phyloP scores from a whole-genome alignment of 495 filamentous ascomycete genomes.

The Penicillium macrosclerotiorum region DNA sequence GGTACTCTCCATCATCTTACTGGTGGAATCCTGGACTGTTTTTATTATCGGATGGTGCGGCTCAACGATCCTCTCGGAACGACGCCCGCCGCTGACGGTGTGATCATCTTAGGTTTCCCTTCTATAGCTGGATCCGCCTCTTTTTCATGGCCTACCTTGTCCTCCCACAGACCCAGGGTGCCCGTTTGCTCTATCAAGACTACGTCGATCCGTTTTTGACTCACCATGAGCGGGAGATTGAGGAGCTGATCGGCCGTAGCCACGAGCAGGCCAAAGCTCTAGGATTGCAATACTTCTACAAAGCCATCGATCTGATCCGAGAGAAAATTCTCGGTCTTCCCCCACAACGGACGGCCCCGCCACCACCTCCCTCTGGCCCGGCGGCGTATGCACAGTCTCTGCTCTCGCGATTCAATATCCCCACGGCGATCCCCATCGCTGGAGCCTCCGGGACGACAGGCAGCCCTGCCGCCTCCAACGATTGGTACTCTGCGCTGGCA shows the following conservation, averaged over 20 bases:
- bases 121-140: constrained; percentile 91
- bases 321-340: constrained; percentile 70
- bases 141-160: constrained; percentile 91
- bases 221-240: constrained; percentile 86
- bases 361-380: constrained; percentile 49
- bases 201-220: constrained; percentile 86
- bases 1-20: constrained; percentile 74
- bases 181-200: constrained; percentile 75
- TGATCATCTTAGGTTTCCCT: constrained; percentile 64
- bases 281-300: constrained; percentile 79
- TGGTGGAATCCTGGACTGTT: constrained; percentile 82
- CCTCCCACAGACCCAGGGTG: constrained; percentile 93
- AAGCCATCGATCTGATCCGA: constrained; percentile 69
- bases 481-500: constrained; percentile 61
- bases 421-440: constrained; percentile 39
- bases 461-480: constrained; percentile 45
- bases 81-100: constrained; percentile 3
- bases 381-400: constrained; percentile 73
- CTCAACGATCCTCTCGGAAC: background rate
- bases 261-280: constrained; percentile 78
- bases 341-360: constrained; percentile 48
- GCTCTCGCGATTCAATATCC: constrained; percentile 82
- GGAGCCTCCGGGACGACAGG: constrained; percentile 43
- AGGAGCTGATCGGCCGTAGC: constrained; percentile 76
- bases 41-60: constrained; percentile 79